These are phyloP conservation scores for Ophiostoma tasmaniense DNA, from an alignment of 2,329 filamentous ascomycete species.

Conservation along the genomic window DNA sequence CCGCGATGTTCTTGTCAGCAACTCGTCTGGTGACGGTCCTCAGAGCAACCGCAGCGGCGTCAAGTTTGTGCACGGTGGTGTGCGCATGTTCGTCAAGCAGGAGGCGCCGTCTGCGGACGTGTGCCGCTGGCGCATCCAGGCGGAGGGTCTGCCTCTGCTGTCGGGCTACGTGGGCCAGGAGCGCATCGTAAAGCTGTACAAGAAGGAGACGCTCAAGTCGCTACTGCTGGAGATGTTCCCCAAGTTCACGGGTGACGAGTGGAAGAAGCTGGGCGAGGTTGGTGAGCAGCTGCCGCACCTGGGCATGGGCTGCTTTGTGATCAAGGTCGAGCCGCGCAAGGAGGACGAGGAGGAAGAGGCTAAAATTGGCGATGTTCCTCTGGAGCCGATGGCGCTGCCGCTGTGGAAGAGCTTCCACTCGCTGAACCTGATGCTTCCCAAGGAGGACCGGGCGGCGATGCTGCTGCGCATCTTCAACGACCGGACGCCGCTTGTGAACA, in stretches of 20 bases:
- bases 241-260: slow-evolving; percentile 66
- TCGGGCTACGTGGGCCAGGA: slow-evolving; percentile 80
- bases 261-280: slow-evolving; percentile 75
- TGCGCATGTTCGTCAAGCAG: slow-evolving; percentile 99
- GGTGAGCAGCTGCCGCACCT: slow-evolving; percentile 73
- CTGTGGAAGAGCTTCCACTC: slow-evolving; percentile 90
- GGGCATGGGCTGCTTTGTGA: slow-evolving; percentile 83
- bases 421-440: slow-evolving; percentile 94
- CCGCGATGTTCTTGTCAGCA: slow-evolving; percentile 74
- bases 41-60: slow-evolving; percentile 39
- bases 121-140: slow-evolving; percentile 91
- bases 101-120: slow-evolving; percentile 79
- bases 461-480: slow-evolving; percentile 86
- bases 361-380: slow-evolving; percentile 18
- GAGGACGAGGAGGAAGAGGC: slow-evolving; percentile 6
- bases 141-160: slow-evolving; percentile 83
- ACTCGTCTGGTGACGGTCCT: slow-evolving; percentile 66
- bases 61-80: slow-evolving; percentile 92
- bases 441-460: slow-evolving; percentile 92
- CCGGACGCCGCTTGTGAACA: slow-evolving; percentile 71
- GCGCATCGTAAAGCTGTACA: slow-evolving; percentile 64
- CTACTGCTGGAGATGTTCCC: slow-evolving; percentile 96
- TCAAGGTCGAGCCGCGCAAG: slow-evolving; percentile 61
- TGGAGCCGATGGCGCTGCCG: slow-evolving; percentile 78
- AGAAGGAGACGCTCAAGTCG: slow-evolving; percentile 69